These are phyloP conservation scores for Metschnikowia cerradonensis DNA, from an alignment of 805 yeast genomes.

Conservation along the genomic window DNA sequence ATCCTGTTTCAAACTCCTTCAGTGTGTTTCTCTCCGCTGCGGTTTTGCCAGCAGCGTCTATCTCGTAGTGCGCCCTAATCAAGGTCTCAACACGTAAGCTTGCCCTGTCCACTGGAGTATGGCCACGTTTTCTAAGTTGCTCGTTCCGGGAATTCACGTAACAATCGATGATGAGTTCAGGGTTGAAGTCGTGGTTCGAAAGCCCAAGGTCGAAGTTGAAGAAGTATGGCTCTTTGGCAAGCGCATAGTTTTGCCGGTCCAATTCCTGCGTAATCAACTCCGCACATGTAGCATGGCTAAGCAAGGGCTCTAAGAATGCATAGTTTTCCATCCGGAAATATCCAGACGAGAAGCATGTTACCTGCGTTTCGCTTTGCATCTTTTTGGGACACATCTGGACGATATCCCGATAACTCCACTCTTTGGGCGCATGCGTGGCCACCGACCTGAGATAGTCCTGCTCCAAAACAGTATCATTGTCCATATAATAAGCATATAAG, in stretches of 20 bases:
- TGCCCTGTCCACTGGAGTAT: constrained; percentile 6
- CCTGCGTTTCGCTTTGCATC: constrained; percentile 11
- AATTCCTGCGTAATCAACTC: constrained; percentile 11
- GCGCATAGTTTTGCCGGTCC: constrained; percentile 13
- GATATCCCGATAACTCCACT: constrained; percentile 15
- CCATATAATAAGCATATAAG: constrained; percentile 24
- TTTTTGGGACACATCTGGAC: constrained; percentile 19
- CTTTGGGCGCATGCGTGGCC: constrained; percentile 6
- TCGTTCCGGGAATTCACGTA: constrained; percentile 1
- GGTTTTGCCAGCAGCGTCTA: background rate
- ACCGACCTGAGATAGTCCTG: constrained; percentile 15
- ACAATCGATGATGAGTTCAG: constrained; percentile 12
- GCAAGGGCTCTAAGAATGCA: constrained; percentile 18
- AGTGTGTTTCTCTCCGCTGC: background rate
- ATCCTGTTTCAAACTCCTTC: too few relatives aligned
- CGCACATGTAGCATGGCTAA: constrained; percentile 14
- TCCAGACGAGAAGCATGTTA: constrained; percentile 8
- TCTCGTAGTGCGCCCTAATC: background rate
- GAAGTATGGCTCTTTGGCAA: constrained; percentile 13
- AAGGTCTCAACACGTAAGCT: constrained; percentile 7
- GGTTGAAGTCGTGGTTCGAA: constrained; percentile 28
- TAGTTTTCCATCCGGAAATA: constrained; percentile 13
- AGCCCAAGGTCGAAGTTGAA: constrained; percentile 25
- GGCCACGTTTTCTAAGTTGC: constrained; percentile 1
- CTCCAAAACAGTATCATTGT: constrained; percentile 22